Base-by-base conservation (phyloP, 148 eudicot species). In the Chenopodium quinoa region DNA sequence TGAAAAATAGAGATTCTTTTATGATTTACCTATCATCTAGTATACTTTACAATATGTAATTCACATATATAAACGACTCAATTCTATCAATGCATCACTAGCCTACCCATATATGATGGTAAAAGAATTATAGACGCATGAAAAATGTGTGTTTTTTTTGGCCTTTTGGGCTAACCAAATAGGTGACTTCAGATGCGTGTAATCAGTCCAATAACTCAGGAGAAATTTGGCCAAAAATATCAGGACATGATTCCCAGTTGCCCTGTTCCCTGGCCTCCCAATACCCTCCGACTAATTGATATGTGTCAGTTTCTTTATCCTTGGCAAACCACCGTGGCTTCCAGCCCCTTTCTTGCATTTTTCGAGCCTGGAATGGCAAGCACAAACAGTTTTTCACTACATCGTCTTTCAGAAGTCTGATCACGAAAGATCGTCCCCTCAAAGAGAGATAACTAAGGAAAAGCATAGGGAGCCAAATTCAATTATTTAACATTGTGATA, bases 291-390 rank as follows among this genome's bases (percentile, higher is more conserved):
- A 80, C 77, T 77, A 89, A 91, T 2, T 85, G 86, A 77, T 89
- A 93, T 0, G 90, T 76, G 46, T 90, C 93, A 1, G 86, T 84
- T 71, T 87, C 85, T 85, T 91, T 87, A 82, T 90, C 95, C 83
- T 91, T 91, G 4, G 90, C 85, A 83, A 95, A 95, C 97, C 98
- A 95, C 74, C 85, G 84, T 3, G 97, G 94, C 81, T 91, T 90
- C 98, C 98, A 95, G 7, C 98, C 98, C n/a, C 90, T 84, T 83
- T 93, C 98, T 90, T 95, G 98, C 98, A 95, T 93, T 79, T 87
- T 91, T 31, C 96, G 82, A 10, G 98, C 97, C 98, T 95, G 86
- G 27, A 86, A 80, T 81, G 37, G 54, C 47, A 71, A 70, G 16
- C 74, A 75, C 25, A 73, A 37, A 60, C 48, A 14, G 16, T 48